Evolutionary conservation across 2,329 filamentous ascomycete species (phyloP).

Genomic region (Blastomyces percursus): DNA sequence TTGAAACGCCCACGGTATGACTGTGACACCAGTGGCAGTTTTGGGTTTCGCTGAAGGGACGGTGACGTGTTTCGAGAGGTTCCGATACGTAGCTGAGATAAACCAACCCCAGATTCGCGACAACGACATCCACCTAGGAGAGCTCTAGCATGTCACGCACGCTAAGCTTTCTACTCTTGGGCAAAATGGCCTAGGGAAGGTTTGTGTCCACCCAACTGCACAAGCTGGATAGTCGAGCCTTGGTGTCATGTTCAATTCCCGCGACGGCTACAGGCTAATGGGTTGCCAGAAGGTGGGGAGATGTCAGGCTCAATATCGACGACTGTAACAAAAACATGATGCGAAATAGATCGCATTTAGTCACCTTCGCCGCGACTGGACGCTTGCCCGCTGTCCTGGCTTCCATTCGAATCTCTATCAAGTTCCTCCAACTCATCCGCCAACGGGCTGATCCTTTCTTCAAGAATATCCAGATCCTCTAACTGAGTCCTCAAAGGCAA

Average conservation of each 20-base stretch:
- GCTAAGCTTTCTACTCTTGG: not conserved
- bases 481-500: conserved; percentile 69
- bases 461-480: conserved; percentile 80
- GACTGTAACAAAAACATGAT: not conserved
- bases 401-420: conserved; percentile 25
- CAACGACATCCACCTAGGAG: not conserved
- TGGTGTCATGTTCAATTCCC: not conserved
- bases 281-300: not conserved
- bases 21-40: not conserved
- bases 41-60: not conserved
- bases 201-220: not conserved
- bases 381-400: conserved; percentile 17
- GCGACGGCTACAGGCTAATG: not conserved
- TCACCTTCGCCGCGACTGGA: conserved; percentile 18
- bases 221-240: not conserved
- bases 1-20: not conserved
- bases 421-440: conserved; percentile 50
- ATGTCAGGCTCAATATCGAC: not conserved
- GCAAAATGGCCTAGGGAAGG: not conserved
- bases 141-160: not conserved
- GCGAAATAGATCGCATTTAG: conserved; percentile 15
- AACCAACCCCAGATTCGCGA: not conserved
- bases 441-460: conserved; percentile 72
- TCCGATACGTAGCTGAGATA: not conserved
- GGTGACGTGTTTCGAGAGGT: not conserved